Evolutionary conservation across 345 rosid species (phyloP), one percentile per base, ranked within the genome.

Genomic region (Aethionema arabicum): DNA sequence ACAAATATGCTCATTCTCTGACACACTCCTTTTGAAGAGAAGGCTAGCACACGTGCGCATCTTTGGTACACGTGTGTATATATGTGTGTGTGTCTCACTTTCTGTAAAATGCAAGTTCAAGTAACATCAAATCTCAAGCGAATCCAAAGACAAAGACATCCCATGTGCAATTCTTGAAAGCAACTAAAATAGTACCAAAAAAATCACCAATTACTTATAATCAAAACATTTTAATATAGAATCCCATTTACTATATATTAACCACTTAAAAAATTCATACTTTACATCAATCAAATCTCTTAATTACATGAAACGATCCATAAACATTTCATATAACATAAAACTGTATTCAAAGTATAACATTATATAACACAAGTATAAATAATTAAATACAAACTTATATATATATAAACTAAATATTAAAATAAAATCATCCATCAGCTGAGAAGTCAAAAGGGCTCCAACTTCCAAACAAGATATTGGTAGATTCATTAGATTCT

Each of bases 401-500:
- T 30, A 11, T 44, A 15, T 31, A 52, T 44, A 65, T 44, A 41
- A 10, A 57, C n/a, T n/a, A n/a, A 35, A 66, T 31, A 39, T 40
- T 37, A 64, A 11, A 43, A 50, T 65, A 16, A 7, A 7, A 47
- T 48, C 52, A 72, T 52, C 67, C 62, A 52, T 72, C 39, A 57
- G 52, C 40, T 16, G 76, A 59, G 58, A 72, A 65, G 12, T 72
- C 58, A 65, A 72, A 72, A 72, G 71, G 76, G 5, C 76, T 72
- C 76, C 76, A 72, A 60, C 66, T 72, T 38, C 76, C 76, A 13
- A 72, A 72, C 62, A 72, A 72, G 49, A 65, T 61, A 52, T 65
- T 72, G 57, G 76, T 72, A 46, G 76, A 53, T 29, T 72, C 76
- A 48, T 46, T 66, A 15, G 71, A 66, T 32, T 65, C 63, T 1